These are phyloP conservation scores for Rhamnella rubrinervis DNA, from an alignment of 331 rosid genomes.

Conservation along the genomic window DNA sequence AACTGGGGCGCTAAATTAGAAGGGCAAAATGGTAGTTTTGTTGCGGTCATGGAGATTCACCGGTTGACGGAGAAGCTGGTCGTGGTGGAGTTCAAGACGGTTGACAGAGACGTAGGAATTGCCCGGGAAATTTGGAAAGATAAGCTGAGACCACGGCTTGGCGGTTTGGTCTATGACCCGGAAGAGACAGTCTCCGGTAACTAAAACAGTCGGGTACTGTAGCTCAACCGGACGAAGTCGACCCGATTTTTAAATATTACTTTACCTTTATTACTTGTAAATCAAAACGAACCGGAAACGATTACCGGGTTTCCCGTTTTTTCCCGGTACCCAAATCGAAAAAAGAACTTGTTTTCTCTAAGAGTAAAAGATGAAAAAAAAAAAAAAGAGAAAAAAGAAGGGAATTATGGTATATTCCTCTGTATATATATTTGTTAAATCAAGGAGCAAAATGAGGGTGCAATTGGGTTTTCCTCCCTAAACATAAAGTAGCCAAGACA, in stretches of 20 bases:
- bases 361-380: no score
- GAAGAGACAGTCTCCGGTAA: constrained; percentile 30
- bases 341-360: background rate
- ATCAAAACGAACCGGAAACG: background rate
- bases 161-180: constrained; percentile 31
- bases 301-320: background rate
- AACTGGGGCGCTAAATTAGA: constrained; percentile 42
- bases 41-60: constrained; percentile 29
- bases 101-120: constrained; percentile 12
- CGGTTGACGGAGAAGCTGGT: constrained; percentile 67
- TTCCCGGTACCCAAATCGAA: background rate
- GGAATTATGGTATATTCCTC: no score
- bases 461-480: no score
- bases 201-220: background rate
- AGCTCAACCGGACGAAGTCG: background rate
- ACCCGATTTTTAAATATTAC: background rate
- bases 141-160: constrained; percentile 44
- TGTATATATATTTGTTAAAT: no score
- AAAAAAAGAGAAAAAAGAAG: no score
- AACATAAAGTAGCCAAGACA: no score
- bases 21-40: constrained; percentile 53
- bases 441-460: no score
- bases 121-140: constrained; percentile 42
- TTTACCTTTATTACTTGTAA: background rate
- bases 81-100: constrained; percentile 46